These are phyloP conservation scores for Solanum tarijense DNA, from an alignment of 257 asterid genomes.

Conservation along the genomic window DNA sequence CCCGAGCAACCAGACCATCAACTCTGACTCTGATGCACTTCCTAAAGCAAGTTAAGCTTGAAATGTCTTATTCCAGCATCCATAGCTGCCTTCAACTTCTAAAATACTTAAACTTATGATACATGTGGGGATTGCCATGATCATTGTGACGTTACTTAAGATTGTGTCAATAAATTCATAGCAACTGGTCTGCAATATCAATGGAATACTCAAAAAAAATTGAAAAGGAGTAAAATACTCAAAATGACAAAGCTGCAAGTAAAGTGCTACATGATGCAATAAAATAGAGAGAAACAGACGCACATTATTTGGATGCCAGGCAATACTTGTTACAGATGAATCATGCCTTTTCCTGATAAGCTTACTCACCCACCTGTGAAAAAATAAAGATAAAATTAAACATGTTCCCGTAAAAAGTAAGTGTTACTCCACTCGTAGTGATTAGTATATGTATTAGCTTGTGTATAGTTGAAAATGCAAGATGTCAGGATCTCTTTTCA, in stretches of 20 bases:
- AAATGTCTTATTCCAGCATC: background rate
- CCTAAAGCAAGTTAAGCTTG: background rate
- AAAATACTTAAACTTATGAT: background rate
- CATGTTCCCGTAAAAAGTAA: background rate
- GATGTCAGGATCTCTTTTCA: background rate
- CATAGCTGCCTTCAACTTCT: background rate
- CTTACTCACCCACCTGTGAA: slow-evolving; percentile 98
- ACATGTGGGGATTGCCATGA: background rate
- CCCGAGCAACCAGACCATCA: background rate
- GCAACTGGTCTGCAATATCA: background rate
- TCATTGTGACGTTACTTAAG: background rate
- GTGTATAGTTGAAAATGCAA: background rate
- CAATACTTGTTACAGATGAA: slow-evolving; percentile 92
- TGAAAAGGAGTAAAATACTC: background rate
- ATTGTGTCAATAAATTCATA: background rate
- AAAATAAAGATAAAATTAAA: slow-evolving; percentile 6
- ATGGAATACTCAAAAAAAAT: background rate
- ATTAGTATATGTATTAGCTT: background rate
- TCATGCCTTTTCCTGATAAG: slow-evolving; percentile 92
- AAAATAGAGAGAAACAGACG: slow-evolving; percentile 15
- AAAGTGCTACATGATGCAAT: background rate
- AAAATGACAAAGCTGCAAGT: background rate
- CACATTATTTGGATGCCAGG: slow-evolving; percentile 99
- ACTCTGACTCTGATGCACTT: background rate
- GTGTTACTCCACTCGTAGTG: background rate